Base-by-base conservation (phyloP, 768 basidiomycete species). In the Kwoniella dejecticola region DNA sequence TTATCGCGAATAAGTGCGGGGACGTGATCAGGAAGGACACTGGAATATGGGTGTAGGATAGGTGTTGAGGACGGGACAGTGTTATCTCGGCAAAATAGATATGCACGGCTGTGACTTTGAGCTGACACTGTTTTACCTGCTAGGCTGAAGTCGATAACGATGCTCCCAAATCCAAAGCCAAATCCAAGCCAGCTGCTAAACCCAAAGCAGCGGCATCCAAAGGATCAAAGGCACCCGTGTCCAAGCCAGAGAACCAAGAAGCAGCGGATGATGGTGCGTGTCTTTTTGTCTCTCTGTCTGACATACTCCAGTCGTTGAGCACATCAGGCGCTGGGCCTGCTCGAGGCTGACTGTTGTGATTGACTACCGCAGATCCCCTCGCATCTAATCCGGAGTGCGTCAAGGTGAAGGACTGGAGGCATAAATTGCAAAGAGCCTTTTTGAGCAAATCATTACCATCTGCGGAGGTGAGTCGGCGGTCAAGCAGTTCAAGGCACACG, bases 361-460 rank as follows among this genome's bases (percentile, higher is more conserved):
- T 11, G 23, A 2, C 12, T 21, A 21, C 12, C 13, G 21, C 46
- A 82, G 82, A 81, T 58, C 81, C 82, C 52, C 64, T 86, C 55
- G 79, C 81, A 41, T 80, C 77, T 49, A 86, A 89, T 76, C 83
- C 83, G 1, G 87, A 88, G 63, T 88, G 86, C 23, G 71, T 81
- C 56, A 87, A 88, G 77, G 91, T 94, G 69, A 87, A 89, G 73
- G 89, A 90, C 60, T 95, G 93, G 92, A 83, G 94, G 67, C 91
- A 95, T 78, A 89, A 86, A 78, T 83, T 96, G 2, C 93, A 97
- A 80, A 89, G 91, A 78, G 89, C 86, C 0, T 89, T 92, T 81
- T 75, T 94, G 53, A 86, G 86, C 67, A 78, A 79, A 57, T 80
- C 80, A 5, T 64, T 82, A 7, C 88, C 89, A 4, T 87, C 85